Base-by-base conservation (phyloP, 1,284 basidiomycete genomes). In the Blastosporella zonata region DNA sequence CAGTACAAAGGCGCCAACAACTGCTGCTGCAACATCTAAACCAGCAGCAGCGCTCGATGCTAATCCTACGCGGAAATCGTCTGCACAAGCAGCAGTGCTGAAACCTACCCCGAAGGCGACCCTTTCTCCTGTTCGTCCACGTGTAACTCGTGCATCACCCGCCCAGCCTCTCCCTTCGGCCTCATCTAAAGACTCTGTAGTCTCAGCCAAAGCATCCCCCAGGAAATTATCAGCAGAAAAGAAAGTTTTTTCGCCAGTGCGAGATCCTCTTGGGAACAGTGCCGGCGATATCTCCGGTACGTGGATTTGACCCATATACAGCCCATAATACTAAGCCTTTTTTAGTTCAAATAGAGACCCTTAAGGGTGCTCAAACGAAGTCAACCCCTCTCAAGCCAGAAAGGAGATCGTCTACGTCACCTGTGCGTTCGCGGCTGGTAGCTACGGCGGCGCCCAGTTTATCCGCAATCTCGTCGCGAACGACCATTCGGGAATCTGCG, bases 251-350 rank as follows among this genome's bases (percentile, higher is more conserved):
- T 72, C 75, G 6, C 74, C 72, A 6, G 57, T 62, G 9, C 67
- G 71, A 49, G 70, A 69, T 44, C 74, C 76, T 7, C 65, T 71
- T 5, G 70, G 73, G 41, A 74, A 73, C 31, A 68, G 62, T 53
- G 56, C 45, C 56, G 62, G 55, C 39, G 60, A 63, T 44, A 60
- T 67, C 29, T 64, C 65, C 28, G 54, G 62, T 67, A 53, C 39
- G 61, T 43, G 13, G 17, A 17, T 41, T 18, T 21, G 6, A 35
- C 23, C 1, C 17, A 3, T n/a, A n/a, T 9, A 8, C 10, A 13
- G 22, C 34, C 9, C 29, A 23, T 13, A 10, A 13, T 43, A 6
- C 35, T 49, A 4, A 28, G n/a, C 21, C 27, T 21, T 22, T 43
- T 20, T 15, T 34, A 60, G 62, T 55, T 2, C 55, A 62, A 59